Evolutionary conservation across 2,329 filamentous ascomycete species (phyloP), one percentile per base, ranked within the genome.

Genomic region (Monosporascus sp.): DNA sequence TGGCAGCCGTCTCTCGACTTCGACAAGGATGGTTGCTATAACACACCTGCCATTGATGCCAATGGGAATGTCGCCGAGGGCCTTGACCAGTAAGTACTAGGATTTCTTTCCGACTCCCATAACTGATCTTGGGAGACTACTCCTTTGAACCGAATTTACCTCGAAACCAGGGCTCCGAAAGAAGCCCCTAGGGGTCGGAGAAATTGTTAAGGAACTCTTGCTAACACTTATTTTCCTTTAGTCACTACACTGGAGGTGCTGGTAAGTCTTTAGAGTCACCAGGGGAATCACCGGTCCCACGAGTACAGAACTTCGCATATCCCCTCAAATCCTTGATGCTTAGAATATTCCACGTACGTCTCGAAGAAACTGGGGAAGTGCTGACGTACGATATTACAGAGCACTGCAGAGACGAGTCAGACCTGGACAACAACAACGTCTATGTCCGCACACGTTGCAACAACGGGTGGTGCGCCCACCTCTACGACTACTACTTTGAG

Each of bases 401-500:
- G 37, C 53, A 57, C 17, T 72, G 69, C 57, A 62, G 66, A 5
- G 60, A 68, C 49, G 53, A 55, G 20, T 51, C 48, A 14, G 62
- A 65, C 50, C 62, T 72, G n/a, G 58, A 61, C 24, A 65, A 70
- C 52, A 64, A 62, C 57, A 70, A 74, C 59, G 68, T 72, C 47
- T 74, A 73, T 63, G 63, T 63, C 7, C 71, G 72, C 3, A 57
- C 62, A 54, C 66, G 68, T 4, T 74, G 72, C 64, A 74, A 74
- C 61, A 65, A 63, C 53, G 66, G 66, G 56, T 74, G 70, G 70
- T 74, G 72, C 61, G 63, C 66, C 15, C 65, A 69, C 58, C 41
- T 73, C 8, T 74, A 74, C 63, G 70, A 65, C 55, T 73, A 74
- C 64, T 74, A 72, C 62, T 72, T 73, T 49, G 70, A 73, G 53